phyloP scores from a whole-genome alignment of 305 asterid species.

The Fraxinus baroniana region DNA sequence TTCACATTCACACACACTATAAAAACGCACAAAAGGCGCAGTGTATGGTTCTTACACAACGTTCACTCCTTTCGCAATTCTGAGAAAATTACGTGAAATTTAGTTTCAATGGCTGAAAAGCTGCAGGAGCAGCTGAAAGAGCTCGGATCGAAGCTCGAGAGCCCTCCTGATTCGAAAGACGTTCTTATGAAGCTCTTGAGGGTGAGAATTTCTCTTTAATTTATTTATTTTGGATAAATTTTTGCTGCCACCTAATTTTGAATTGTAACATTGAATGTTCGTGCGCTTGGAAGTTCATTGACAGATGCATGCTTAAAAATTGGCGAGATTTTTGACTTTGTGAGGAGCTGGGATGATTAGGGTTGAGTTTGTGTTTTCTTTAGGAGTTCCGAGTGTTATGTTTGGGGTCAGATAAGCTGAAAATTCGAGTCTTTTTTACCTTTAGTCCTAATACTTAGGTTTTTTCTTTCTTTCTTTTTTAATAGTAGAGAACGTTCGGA shows the following conservation, averaged over 20 bases:
- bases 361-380: constrained; percentile 40
- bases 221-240: constrained; percentile 18
- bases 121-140: constrained; percentile 77
- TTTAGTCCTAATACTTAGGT: not conserved
- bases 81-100: constrained; percentile 27
- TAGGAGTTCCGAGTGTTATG: constrained; percentile 18
- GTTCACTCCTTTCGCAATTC: constrained; percentile 14
- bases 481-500: not conserved
- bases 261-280: constrained; percentile 9
- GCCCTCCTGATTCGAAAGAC: constrained; percentile 68
- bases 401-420: constrained; percentile 3
- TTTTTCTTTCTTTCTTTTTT: not conserved
- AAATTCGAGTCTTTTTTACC: constrained; percentile 14
- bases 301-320: constrained; percentile 39
- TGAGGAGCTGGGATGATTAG: constrained; percentile 17
- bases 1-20: not conserved
- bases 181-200: constrained; percentile 75
- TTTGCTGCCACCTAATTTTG: constrained; percentile 6
- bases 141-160: constrained; percentile 82
- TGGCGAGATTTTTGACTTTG: constrained; percentile 18
- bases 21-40: constrained; percentile 23
- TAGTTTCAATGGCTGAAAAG: constrained; percentile 52
- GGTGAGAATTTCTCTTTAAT: constrained; percentile 34
- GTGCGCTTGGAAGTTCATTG: constrained; percentile 21
- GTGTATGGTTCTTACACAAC: constrained; percentile 24